These are phyloP conservation scores for Ganoderma sinense DNA, from an alignment of 1,284 basidiomycete species.

Conservation along the genomic window DNA sequence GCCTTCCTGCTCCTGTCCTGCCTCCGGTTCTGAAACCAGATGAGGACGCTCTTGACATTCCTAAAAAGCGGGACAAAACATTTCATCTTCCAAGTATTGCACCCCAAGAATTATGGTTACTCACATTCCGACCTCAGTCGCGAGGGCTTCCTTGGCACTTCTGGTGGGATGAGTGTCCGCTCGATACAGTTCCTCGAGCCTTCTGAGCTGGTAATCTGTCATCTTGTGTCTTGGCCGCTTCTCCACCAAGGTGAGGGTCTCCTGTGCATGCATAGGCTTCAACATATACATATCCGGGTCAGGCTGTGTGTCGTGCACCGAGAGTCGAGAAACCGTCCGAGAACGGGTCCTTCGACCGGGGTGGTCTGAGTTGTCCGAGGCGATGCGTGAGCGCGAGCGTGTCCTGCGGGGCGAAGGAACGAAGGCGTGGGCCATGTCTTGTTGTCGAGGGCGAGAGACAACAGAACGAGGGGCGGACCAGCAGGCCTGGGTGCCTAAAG, in stretches of 20 bases:
- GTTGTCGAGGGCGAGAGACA: neutral
- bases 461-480: neutral
- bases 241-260: conserved; percentile 12
- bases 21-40: conserved; percentile 44
- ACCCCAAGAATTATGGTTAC: conserved; percentile 28
- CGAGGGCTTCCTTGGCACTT: conserved; percentile 47
- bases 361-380: neutral
- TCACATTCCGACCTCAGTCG: conserved; percentile 48
- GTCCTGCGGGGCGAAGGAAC: conserved; percentile 18
- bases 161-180: conserved; percentile 49
- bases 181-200: conserved; percentile 48
- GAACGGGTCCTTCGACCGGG: neutral
- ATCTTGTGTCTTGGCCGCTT: conserved; percentile 48
- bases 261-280: conserved; percentile 20
- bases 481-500: neutral
- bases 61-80: conserved; percentile 18
- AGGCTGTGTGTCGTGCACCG: neutral
- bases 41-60: conserved; percentile 38
- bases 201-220: conserved; percentile 46
- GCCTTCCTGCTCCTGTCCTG: conserved; percentile 31
- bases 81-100: neutral
- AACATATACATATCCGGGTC: conserved; percentile 11
- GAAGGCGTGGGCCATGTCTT: neutral
- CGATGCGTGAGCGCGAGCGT: conserved; percentile 19
- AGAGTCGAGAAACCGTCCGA: neutral